Base-by-base conservation (phyloP, 164 flowering plant genomes). In the Buxus sempervirens region DNA sequence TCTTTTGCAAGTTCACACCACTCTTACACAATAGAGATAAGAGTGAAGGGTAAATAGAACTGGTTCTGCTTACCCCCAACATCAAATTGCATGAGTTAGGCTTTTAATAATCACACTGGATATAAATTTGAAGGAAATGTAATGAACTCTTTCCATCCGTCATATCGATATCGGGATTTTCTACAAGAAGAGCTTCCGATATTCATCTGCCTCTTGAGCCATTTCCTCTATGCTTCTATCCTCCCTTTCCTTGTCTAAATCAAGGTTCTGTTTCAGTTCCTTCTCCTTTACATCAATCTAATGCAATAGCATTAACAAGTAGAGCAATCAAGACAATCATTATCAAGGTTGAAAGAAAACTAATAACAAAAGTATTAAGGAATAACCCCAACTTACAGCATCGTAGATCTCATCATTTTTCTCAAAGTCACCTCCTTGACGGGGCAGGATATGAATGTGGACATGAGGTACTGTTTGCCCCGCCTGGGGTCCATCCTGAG, bases 391-490 rank as follows among this genome's bases (percentile, higher is more conserved):
- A 72, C 95, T 81, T 83, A 93, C 98, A 67, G 96, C 95, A 70
- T 91, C 96, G 75, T 93, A 91, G 22, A 93, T 86, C 76, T 90
- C 90, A 71, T 93, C 98, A 71, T 90, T 91, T 42, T 82, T 84
- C 87, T 85, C 88, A 81, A 90, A 93, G 72, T 93, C 98, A 12
- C 89, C 92, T 54, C 66, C 76, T 76, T 80, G 84, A 54, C 97
- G 76, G 0, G 98, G 98, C 27, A 93, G 71, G 58, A 93, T 72
- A 73, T 93, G 98, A 56, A 93, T 80, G 71, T 93, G 98, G 54
- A 91, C 91, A 78, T 93, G 98, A 49, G 97, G 90, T 16, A 93
- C 98, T 10, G 94, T 84, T 72, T 93, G 98, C 63, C 98, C 98
- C 18, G 98, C 89, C 72, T 93, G 84, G 0, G 97, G 95, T 7